Conservation (phyloP, 352 stramenopile species). For the Globisporangium nunn region DNA sequence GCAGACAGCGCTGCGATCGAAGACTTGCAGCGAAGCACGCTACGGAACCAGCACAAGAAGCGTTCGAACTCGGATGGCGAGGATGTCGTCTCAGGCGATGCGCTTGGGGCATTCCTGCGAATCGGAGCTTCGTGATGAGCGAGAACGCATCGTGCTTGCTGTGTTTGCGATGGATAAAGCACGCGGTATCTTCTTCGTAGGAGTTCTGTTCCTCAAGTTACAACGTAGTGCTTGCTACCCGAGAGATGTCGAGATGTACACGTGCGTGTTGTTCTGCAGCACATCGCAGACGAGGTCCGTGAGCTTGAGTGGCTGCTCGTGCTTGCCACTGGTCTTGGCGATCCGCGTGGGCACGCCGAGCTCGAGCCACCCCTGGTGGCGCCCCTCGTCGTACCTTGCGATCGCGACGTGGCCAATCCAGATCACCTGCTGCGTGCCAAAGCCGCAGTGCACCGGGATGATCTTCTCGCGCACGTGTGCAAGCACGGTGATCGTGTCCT, state of each 20-base stretch:
- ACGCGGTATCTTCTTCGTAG: not conserved
- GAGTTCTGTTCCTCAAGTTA: not conserved
- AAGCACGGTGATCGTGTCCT: slow-evolving; percentile 51
- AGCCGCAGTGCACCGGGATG: slow-evolving; percentile 61
- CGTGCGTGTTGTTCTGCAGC: slow-evolving; percentile 42
- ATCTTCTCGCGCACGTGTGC: slow-evolving; percentile 67
- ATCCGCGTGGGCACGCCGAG: slow-evolving; percentile 39
- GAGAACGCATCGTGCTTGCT: too few relatives aligned
- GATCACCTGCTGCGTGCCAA: slow-evolving; percentile 61
- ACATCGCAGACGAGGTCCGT: slow-evolving; percentile 67
- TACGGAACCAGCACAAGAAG: not conserved
- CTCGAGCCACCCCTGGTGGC: slow-evolving; percentile 36
- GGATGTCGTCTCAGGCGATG: slow-evolving; percentile 2
- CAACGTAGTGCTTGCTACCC: slow-evolving; percentile 9
- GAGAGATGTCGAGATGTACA: slow-evolving; percentile 58
- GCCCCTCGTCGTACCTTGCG: slow-evolving; percentile 53
- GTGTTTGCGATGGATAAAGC: not conserved
- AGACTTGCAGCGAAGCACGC: not conserved
- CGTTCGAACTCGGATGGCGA: not conserved
- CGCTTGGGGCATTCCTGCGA: slow-evolving; percentile 8
- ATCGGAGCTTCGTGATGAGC: slow-evolving; percentile 1
- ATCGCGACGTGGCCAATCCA: slow-evolving; percentile 72
- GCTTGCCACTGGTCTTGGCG: slow-evolving; percentile 31
- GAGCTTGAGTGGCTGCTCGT: slow-evolving; percentile 25
- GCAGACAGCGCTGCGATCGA: not conserved